Percentiles rank a stretch among this genome's conserved stretches.
These are phyloP conservation scores for Polygonum maritimum DNA, from an alignment of 148 eudicot genomes.

Conservation along the genomic window DNA sequence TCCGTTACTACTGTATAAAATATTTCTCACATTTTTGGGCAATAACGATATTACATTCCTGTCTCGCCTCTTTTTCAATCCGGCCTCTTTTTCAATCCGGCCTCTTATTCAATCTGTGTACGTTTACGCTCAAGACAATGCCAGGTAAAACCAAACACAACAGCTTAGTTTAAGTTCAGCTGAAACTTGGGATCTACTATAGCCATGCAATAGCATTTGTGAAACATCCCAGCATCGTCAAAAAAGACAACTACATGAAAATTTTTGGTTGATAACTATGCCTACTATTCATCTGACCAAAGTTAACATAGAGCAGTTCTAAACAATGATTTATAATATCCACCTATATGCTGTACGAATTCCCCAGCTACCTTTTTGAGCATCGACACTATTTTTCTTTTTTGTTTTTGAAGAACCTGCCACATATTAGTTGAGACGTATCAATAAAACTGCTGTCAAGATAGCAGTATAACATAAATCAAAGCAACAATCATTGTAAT, in stretches of 20 bases:
- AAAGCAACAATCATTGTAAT: not conserved
- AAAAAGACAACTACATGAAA: not conserved
- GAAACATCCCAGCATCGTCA: not conserved
- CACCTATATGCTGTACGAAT: not conserved
- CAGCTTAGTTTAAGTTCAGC: not conserved
- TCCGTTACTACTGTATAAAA: too few species aligned
- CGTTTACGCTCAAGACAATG: not conserved
- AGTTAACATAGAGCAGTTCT: not conserved
- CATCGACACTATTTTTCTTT: not conserved
- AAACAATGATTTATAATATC: not conserved
- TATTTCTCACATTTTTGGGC: too few species aligned
- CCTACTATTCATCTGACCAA: not conserved
- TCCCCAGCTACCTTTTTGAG: not conserved
- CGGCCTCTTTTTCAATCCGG: too few species aligned
- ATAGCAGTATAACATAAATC: not conserved
- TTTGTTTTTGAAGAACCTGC: not conserved
- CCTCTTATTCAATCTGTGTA: too few species aligned
- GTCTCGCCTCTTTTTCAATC: too few species aligned
- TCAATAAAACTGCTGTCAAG: not conserved
- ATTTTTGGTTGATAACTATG: constrained; percentile 1
- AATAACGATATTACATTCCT: too few species aligned
- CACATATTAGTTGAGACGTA: not conserved
- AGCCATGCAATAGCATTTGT: not conserved
- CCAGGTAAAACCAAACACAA: not conserved
- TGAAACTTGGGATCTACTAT: not conserved